Evolutionary conservation across 1,139 yeast species (phyloP), one percentile per base, ranked within the genome.

Genomic region (Geotrichum citri-aurantii): DNA sequence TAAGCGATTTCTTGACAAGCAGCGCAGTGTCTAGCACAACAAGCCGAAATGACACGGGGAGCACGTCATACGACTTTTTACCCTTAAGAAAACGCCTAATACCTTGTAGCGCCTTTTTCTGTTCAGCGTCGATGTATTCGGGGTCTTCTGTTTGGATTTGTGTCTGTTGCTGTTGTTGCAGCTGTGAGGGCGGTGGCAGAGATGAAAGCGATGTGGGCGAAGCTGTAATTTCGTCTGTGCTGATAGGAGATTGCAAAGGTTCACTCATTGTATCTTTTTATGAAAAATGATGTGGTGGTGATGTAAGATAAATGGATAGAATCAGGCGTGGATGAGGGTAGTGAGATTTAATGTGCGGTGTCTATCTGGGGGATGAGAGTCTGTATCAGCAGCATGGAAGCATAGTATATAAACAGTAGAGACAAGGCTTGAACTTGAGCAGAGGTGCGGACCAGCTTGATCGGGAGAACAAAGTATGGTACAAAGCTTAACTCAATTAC

Each of bases 51-150:
- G 96, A 87, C 52, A 95, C 99, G 0, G 99, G 99, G 56, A 95
- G 79, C 33, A 95, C 99, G 69, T 95, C 99, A 71, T 93, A 95
- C 1, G 97, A 89, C 0, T 97, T 93, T 71, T 93, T 92, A 59
- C 95, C 85, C 70, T 90, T 88, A 56, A 95, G 77, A 69, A 95
- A 93, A 51, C 83, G 77, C 60, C 97, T 78, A 63, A 93, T 93
- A 33, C 96, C 91, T 81, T 61, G 63, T 51, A 69, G 62, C 7
- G 70, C 71, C 55, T 52, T 62, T 50, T 56, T 57, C 60, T 68
- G 70, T 56, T 64, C 66, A 37, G 59, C 56, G 27, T 54, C 49
- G 10, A 59, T 54, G n/a, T 56, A 24, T 40, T 37, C 58, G 19
- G 44, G n/a, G n/a, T 37, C 44, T 8, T 57, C 50, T 14, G 55